Base-by-base conservation (phyloP, 2,329 filamentous ascomycete species). In the Clonostachys rosea region DNA sequence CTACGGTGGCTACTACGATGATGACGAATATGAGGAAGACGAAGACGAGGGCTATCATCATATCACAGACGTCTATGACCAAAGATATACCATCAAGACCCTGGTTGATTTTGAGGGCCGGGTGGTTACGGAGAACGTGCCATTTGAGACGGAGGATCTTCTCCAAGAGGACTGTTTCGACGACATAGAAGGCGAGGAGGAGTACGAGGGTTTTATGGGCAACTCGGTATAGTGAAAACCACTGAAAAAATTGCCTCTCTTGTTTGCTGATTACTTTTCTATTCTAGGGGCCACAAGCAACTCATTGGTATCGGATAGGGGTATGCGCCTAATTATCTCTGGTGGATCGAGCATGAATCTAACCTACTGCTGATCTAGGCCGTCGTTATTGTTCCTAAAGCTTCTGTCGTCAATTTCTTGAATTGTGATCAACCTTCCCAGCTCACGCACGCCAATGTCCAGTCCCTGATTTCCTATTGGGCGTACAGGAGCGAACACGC, bases 171-270 rank as follows among this genome's bases (percentile, higher is more conserved):
- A 51, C 7, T 46, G 47, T 16, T 65, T 64, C 42, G 50, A 50
- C 0, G 48, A 47, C 6, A 7, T 53, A 1, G 40, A 47, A 0
- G 49, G 49, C 0, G 48, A 58, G 11, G 57, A 62, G 42, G 48
- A 57, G 0, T 61, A 61, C 34, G 50, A 59, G 45, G 54, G 56
- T 7, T 63, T 52, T 18, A 59, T 53, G 52, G 59, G 61, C 1
- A 62, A 61, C 41, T 55, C 8, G 34, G 62, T 65, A 33, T 24
- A 52, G 16, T 34, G 14, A 35, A 14, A 16, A 2, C 24, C 24
- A 7, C 34, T 24, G 14, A 55, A 58, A 39, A 39, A 54, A 1
- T 52, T 54, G 14, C 45, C 17, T 5, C 56, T 53, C 13, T 59
- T 49, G 5, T 57, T 60, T 14, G 55, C 54, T 54, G 59, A 61